phyloP scores from a whole-genome alignment of 768 basidiomycete species.

The Tricholoma hemisulphureum region DNA sequence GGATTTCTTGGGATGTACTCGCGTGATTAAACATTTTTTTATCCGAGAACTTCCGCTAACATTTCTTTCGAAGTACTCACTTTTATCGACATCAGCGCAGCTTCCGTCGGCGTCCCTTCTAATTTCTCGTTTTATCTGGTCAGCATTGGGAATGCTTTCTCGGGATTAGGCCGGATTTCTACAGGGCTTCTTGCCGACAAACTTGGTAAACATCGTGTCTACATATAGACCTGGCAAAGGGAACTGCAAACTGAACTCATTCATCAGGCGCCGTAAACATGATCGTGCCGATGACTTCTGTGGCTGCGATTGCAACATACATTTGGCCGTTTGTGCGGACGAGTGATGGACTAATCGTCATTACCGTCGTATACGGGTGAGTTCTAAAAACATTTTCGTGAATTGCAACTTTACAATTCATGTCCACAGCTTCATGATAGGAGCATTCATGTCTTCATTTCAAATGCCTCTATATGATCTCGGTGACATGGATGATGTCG shows the following conservation, averaged over 20 bases:
- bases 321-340: slow-evolving; percentile 56
- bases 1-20: slow-evolving; percentile 65
- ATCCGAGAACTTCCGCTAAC: not conserved
- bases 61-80: slow-evolving; percentile 41
- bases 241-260: not conserved
- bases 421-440: slow-evolving; percentile 42
- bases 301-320: slow-evolving; percentile 53
- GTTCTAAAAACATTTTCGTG: slow-evolving; percentile 9
- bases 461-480: slow-evolving; percentile 47
- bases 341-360: slow-evolving; percentile 39
- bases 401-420: not conserved
- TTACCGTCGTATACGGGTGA: slow-evolving; percentile 60
- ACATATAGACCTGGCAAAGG: too few relatives aligned
- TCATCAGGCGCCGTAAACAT: slow-evolving; percentile 54
- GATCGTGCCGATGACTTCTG: slow-evolving; percentile 49
- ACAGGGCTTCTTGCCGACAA: slow-evolving; percentile 51
- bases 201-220: slow-evolving; percentile 34
- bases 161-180: slow-evolving; percentile 51
- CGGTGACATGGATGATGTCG: slow-evolving; percentile 53
- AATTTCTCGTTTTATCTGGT: slow-evolving; percentile 58
- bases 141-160: slow-evolving; percentile 60
- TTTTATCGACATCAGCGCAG: slow-evolving; percentile 56
- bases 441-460: slow-evolving; percentile 48
- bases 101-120: slow-evolving; percentile 41
- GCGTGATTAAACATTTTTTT: slow-evolving; percentile 28